A percentile compares a stretch with the other conserved stretches of the same genome.
These are phyloP conservation scores for Alternaria gansuensis DNA, from an alignment of 2,329 filamentous ascomycete species.

Conservation along the genomic window DNA sequence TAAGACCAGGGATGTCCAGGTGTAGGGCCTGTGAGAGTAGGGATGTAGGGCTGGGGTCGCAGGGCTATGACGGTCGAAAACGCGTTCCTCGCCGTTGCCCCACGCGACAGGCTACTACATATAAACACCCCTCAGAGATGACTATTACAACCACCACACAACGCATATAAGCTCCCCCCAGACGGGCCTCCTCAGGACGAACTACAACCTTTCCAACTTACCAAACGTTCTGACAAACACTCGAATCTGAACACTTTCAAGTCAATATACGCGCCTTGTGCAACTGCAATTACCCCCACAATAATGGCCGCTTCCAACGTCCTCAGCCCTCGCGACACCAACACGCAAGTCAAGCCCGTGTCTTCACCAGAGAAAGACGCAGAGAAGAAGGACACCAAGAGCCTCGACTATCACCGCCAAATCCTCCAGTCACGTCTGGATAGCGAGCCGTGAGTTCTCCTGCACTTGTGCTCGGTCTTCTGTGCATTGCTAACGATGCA, in stretches of 20 bases:
- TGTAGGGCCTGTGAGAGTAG: slow-evolving; percentile 7
- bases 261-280: background rate
- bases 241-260: background rate
- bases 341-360: slow-evolving; percentile 56
- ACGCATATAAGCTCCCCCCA: slow-evolving; percentile 3
- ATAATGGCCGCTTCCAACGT: slow-evolving; percentile 68
- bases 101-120: slow-evolving; percentile 20
- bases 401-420: slow-evolving; percentile 78
- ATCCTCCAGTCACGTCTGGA: slow-evolving; percentile 76
- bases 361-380: slow-evolving; percentile 39
- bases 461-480: too few relatives aligned
- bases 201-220: background rate
- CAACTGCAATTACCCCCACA: slow-evolving; percentile 4
- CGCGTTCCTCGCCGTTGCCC: slow-evolving; percentile 25
- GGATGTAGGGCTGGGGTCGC: slow-evolving; percentile 10
- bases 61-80: slow-evolving; percentile 18
- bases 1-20: background rate
- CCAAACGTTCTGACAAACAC: background rate
- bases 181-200: background rate
- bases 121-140: slow-evolving; percentile 20
- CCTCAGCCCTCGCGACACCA: slow-evolving; percentile 73
- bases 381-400: slow-evolving; percentile 49
- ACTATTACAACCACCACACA: slow-evolving; percentile 14
- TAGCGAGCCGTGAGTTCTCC: slow-evolving; percentile 66
- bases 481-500: slow-evolving; percentile 27